Base-by-base conservation (phyloP, 352 stramenopile species). In the Elongisporangium anandrum region DNA sequence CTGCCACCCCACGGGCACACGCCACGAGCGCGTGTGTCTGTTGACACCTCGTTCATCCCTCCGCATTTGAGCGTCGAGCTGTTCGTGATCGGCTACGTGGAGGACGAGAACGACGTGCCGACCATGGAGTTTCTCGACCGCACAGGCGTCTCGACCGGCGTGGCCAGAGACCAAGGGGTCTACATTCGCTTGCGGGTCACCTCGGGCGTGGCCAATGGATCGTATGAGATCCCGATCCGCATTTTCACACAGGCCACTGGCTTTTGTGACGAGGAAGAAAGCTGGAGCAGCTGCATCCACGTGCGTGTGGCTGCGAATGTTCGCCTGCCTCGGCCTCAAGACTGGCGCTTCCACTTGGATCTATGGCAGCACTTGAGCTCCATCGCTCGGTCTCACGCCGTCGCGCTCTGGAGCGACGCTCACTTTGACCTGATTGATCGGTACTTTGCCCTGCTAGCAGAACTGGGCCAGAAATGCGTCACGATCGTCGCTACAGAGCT, bases 301-400 rank as follows among this genome's bases (percentile, higher is more conserved):
- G 53, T 92, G 6, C 75, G 74, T 24, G 77, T 92, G 2, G 29
- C 29, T 1, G 75, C 74, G 19, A 73, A 75, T 52, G 69, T 91
- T 1, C 55, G 64, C 19, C 70, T 93, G 4, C 78, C 81, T 4
- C 49, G 60, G 5, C 81, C 83, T 1, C 63, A 38, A 10, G 64
- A 81, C 17, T 91, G 75, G 68, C 54, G 38, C 2, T 93, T 93
- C 64, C 79, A 88, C 63, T 56, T 93, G 56, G 83, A 93, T 64
- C 62, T 92, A 16, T 92, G 83, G 83, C 83, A 93, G 56, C 83
- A 93, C 53, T 73, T 77, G 56, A 81, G 75, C 26, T 80, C 81
- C 0, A 68, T 93, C 23, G 83, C 81, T 1, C 71, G 81, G 16
- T 68, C 61, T 7, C 81, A 92, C 60, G 55, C 63, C 1, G 77